These are phyloP conservation scores for Ogataea pignaliae DNA, from an alignment of 805 yeast species.

Conservation along the genomic window DNA sequence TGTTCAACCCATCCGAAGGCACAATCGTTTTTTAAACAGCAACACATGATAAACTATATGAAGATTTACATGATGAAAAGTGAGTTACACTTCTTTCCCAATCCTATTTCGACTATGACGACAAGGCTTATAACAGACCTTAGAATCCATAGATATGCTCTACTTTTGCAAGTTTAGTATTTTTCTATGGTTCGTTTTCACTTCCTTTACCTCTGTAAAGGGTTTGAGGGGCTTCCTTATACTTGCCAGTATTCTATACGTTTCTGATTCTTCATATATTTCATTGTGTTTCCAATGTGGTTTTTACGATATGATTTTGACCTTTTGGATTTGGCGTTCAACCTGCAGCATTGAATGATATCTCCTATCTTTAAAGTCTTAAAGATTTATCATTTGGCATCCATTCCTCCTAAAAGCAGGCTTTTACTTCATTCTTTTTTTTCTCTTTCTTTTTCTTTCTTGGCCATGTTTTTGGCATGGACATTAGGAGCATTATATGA, in stretches of 20 bases:
- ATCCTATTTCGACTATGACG: constrained; percentile 92
- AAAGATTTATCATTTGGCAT: constrained; percentile 5
- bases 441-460: neutral
- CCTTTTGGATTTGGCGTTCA: neutral
- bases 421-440: constrained; percentile 5
- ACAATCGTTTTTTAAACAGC: too few relatives aligned
- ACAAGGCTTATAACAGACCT: constrained; percentile 62
- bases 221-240: constrained; percentile 50
- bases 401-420: neutral
- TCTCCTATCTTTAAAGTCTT: constrained; percentile 2
- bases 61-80: constrained; percentile 25
- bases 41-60: neutral
- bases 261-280: constrained; percentile 43
- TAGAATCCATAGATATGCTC: constrained; percentile 20
- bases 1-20: too few relatives aligned
- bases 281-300: neutral
- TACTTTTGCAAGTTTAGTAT: constrained; percentile 28
- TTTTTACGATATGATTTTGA: neutral
- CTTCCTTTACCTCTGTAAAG: constrained; percentile 29
- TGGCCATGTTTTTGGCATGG: neutral
- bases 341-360: neutral
- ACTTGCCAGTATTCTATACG: constrained; percentile 80
- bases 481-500: constrained; percentile 42
- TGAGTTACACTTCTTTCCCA: constrained; percentile 80
- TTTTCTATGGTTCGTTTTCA: constrained; percentile 28